phyloP scores from a whole-genome alignment of 108 stramenopile genomes.

The Cyclotella cryptica region DNA sequence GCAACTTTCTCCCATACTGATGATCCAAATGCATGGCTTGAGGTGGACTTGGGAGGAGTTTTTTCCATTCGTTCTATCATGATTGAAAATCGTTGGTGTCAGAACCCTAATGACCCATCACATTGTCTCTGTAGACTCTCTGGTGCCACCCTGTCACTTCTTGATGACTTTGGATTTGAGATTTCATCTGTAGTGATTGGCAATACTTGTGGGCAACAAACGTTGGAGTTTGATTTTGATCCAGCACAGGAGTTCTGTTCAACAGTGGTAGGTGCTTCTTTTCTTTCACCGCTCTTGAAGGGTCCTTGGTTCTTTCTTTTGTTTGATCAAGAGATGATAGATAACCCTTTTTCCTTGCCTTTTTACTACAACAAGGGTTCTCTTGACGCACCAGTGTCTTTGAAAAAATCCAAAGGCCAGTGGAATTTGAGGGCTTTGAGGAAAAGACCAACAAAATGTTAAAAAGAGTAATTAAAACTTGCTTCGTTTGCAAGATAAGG shows the following conservation, averaged over 20 bases:
- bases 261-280: neutral
- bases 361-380: neutral
- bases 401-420: neutral
- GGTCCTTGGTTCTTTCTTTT: neutral
- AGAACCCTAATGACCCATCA: neutral
- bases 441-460: conserved; percentile 4
- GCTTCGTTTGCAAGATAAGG: too few relatives aligned
- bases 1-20: neutral
- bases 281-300: neutral
- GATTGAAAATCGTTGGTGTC: neutral
- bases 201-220: neutral
- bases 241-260: neutral
- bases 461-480: too few relatives aligned
- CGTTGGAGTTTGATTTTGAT: neutral
- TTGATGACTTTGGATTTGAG: neutral
- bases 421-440: conserved; percentile 3
- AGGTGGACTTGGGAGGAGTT: neutral
- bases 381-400: neutral
- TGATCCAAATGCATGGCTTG: neutral
- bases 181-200: neutral
- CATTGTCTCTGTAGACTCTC: neutral
- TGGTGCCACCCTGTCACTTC: neutral
- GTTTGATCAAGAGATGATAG: too few relatives aligned
- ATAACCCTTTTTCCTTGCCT: neutral
- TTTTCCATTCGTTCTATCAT: neutral